Base-by-base conservation (phyloP, 257 asterid genomes). In the Fraxinus excelsior region DNA sequence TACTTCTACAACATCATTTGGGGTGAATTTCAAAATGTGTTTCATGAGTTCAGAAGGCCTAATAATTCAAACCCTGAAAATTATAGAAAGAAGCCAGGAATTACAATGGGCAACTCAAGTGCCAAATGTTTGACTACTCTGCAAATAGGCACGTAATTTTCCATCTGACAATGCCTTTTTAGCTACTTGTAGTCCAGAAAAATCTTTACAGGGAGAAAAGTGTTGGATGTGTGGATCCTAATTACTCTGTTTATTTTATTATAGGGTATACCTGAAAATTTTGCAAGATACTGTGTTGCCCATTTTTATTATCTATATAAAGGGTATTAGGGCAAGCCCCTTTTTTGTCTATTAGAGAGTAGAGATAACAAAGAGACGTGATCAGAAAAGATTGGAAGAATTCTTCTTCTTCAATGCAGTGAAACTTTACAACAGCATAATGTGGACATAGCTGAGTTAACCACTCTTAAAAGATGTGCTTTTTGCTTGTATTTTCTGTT, bases 121-220 rank as follows among this genome's bases (percentile, higher is more conserved):
- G 60, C 65, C 68, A 65, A 18, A 51, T 62, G 76, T 23, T 34
- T 70, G 70, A 44, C 70, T 51, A 76, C 62, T 37, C 25, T 58
- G 40, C 44, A 44, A 40, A 68, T 16, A 32, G 29, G 75, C 10
- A 23, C 14, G 29, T 1, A 35, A 56, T 5, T 9, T 18, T 64
- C 25, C 74, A 34, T 49, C 64, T 66, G 4, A 73, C 31, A 14
- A 51, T 49, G 19, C 26, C 19, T 67, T 44, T 73, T 53, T 26
- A 32, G 25, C 40, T 40, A 53, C 51, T 14, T 49, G 21, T 23
- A 73, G 31, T 40, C 71, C 46, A 21, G 21, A 76, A 68, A 1
- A 65, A 40, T 16, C n/a, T 67, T 40, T 2, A 42, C 18, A 21
- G 16, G 38, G 64, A 42, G 76, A 76, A 3, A 53, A 18, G 64